These are phyloP conservation scores for Tolypocladium album DNA, from an alignment of 2,329 filamentous ascomycete species.

Conservation along the genomic window DNA sequence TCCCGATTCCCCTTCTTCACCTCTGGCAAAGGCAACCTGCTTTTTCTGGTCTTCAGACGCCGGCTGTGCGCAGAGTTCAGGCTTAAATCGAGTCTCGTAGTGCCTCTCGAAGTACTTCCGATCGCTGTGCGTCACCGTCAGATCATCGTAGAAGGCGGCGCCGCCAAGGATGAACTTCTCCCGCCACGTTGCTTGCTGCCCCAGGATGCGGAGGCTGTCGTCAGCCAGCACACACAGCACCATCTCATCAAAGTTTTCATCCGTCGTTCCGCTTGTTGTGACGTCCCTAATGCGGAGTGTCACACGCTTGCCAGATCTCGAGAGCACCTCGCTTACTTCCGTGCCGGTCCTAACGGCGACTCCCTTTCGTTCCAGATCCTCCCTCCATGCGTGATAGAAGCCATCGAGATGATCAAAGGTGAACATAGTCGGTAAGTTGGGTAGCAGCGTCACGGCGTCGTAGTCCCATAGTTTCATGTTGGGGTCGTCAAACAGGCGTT, in stretches of 20 bases:
- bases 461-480: constrained; percentile 52
- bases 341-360: constrained; percentile 46
- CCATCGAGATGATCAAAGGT: constrained; percentile 52
- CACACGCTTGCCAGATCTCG: constrained; percentile 40
- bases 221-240: constrained; percentile 57
- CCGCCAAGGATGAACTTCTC: constrained; percentile 61
- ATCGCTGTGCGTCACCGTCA: constrained; percentile 61
- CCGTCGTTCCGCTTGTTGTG: constrained; percentile 35
- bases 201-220: constrained; percentile 50
- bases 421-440: constrained; percentile 54
- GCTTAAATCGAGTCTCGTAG: constrained; percentile 52
- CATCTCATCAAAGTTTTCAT: constrained; percentile 53
- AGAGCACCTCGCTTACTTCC: constrained; percentile 41
- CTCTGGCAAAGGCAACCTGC: constrained; percentile 29
- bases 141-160: constrained; percentile 59
- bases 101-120: constrained; percentile 53
- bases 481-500: constrained; percentile 46
- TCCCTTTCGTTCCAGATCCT: constrained; percentile 40
- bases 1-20: constrained; percentile 22
- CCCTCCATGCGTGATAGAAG: constrained; percentile 51
- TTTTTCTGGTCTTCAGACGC: constrained; percentile 26
- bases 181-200: constrained; percentile 43
- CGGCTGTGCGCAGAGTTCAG: constrained; percentile 37
- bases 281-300: constrained; percentile 40
- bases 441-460: constrained; percentile 40